phyloP scores from a whole-genome alignment of 495 filamentous ascomycete genomes.

The Pyrenula aspistea region DNA sequence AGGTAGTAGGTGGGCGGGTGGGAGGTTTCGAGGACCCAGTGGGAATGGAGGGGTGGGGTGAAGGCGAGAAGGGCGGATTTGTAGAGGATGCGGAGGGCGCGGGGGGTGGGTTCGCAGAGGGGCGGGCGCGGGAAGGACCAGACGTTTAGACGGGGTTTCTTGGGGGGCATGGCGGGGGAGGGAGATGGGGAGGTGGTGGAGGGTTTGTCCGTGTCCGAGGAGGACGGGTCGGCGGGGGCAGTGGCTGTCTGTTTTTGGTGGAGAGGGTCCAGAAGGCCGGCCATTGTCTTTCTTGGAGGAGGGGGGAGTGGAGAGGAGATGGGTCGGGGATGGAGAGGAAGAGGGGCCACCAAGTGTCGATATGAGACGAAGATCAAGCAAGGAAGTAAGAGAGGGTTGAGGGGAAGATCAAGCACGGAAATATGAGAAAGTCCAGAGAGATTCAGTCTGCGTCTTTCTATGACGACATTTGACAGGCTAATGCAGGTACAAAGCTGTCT shows the following conservation, averaged over 20 bases:
- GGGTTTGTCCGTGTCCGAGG: no score
- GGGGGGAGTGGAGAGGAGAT: background rate
- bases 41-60: conserved; percentile 37
- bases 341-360: background rate
- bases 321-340: background rate
- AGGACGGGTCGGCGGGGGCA: background rate
- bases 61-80: conserved; percentile 35
- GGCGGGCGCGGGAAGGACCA: conserved; percentile 48
- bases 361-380: background rate
- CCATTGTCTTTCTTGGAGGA: background rate
- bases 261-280: background rate
- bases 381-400: background rate
- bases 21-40: conserved; percentile 48
- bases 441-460: no score
- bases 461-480: background rate
- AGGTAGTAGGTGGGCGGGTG: conserved; percentile 50
- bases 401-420: background rate
- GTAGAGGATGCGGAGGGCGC: conserved; percentile 37
- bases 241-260: background rate
- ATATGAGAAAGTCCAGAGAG: no score
- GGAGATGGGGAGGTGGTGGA: background rate
- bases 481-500: background rate
- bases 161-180: conserved; percentile 20
- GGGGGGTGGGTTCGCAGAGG: conserved; percentile 31
- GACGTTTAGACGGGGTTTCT: conserved; percentile 36